These are phyloP conservation scores for Colletotrichum aenigma DNA, from an alignment of 2,329 filamentous ascomycete genomes.

Conservation along the genomic window DNA sequence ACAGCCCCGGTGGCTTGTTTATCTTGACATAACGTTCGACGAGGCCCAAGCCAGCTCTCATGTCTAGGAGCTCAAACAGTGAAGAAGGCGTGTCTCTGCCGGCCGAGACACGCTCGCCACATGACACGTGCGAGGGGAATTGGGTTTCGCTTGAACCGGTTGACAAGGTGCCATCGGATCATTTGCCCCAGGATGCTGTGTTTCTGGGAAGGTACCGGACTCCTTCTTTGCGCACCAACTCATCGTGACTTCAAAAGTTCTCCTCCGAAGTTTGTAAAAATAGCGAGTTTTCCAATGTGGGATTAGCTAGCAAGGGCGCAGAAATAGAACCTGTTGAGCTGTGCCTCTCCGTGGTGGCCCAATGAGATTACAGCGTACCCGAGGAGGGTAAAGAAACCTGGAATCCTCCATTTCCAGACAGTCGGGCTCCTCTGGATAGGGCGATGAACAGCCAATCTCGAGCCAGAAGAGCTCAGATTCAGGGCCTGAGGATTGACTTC, in stretches of 20 bases:
- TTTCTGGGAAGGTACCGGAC: not conserved
- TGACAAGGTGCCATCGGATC: conserved; percentile 9
- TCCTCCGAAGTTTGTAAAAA: not conserved
- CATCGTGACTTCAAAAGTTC: not conserved
- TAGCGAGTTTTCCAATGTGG: not conserved
- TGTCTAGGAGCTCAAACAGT: not conserved
- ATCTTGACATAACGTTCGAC: conserved; percentile 3
- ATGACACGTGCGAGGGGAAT: conserved; percentile 16
- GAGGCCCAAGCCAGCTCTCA: not conserved
- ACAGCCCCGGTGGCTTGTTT: conserved; percentile 1
- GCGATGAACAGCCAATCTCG: not conserved
- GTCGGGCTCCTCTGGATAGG: not conserved
- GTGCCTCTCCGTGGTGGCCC: conserved; percentile 4
- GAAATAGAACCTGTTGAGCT: conserved; percentile 4
- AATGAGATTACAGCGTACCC: conserved; percentile 14
- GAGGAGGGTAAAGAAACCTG: conserved; percentile 2
- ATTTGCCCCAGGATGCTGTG: conserved; percentile 8
- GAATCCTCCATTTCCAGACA: not conserved
- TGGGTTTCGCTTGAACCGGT: conserved; percentile 4
- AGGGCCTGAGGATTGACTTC: not conserved
- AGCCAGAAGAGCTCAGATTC: not conserved
- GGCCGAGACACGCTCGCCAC: conserved; percentile 11
- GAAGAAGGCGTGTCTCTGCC: conserved; percentile 12
- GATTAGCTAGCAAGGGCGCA: not conserved
- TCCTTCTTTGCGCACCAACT: not conserved